phyloP scores from a whole-genome alignment of 2,329 filamentous ascomycete genomes.

The Neofusicoccum umdonicola region DNA sequence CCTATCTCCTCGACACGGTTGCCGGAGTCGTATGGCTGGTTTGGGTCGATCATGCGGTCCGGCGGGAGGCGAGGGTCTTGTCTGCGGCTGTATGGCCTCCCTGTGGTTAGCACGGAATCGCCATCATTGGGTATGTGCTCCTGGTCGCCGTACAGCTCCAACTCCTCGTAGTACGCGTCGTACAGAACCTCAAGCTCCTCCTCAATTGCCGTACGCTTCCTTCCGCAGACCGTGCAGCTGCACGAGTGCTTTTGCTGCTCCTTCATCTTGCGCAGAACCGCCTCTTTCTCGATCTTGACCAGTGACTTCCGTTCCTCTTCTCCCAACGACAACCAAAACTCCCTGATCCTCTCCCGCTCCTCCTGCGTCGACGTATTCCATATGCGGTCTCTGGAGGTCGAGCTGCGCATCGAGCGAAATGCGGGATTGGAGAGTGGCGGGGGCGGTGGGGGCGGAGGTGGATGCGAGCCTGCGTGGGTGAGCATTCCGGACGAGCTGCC shows the following conservation, averaged over 20 bases:
- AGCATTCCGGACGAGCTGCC: slow-evolving; percentile 25
- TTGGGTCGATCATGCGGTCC: slow-evolving; percentile 55
- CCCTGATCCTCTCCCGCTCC: slow-evolving; percentile 94
- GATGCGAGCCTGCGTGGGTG: slow-evolving; percentile 22
- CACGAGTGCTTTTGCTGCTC: slow-evolving; percentile 99
- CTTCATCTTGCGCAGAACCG: slow-evolving; percentile 98
- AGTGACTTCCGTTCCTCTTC: slow-evolving; percentile 93
- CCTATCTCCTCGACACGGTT: slow-evolving; percentile 62
- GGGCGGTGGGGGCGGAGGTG: slow-evolving; percentile 39
- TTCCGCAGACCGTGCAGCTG: slow-evolving; percentile 94
- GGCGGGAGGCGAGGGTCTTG: slow-evolving; percentile 49
- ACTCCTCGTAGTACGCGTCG: slow-evolving; percentile 96
- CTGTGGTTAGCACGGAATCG: slow-evolving; percentile 66
- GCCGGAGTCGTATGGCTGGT: slow-evolving; percentile 65
- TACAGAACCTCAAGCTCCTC: slow-evolving; percentile 97
- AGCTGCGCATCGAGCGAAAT: slow-evolving; percentile 41
- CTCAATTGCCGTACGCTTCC: slow-evolving; percentile 95
- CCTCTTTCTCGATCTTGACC: slow-evolving; percentile 98
- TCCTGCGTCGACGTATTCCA: slow-evolving; percentile 96
- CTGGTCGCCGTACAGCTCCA: slow-evolving; percentile 94
- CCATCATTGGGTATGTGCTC: slow-evolving; percentile 64
- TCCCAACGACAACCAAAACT: slow-evolving; percentile 93
- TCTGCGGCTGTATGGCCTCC: slow-evolving; percentile 16
- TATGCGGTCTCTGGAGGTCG: slow-evolving; percentile 73
- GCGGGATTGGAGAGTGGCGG: slow-evolving; percentile 44